Base-by-base conservation (phyloP, 179 eudicot species). In the Silene coronaria region DNA sequence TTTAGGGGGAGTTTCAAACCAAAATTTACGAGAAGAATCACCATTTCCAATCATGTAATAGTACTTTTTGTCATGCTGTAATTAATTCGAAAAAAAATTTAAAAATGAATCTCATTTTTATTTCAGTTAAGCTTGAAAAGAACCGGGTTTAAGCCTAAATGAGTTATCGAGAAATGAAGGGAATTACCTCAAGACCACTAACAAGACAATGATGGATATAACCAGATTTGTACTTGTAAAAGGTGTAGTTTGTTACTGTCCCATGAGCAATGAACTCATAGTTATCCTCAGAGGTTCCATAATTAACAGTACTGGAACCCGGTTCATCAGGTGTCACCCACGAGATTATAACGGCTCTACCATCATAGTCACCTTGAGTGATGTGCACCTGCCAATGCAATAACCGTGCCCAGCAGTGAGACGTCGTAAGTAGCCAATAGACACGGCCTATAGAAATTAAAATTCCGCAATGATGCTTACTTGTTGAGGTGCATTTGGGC, bases 401-500 rank as follows among this genome's bases (percentile, higher is more conserved):
- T 4, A 46, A 48, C 61, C 42, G 58, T 45, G 36, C 72, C 55
- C 58, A 45, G 57, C 58, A 45, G 57, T 22, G 17, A 67, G 71
- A 70, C 13, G n/a, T 7, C 10, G 14, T 67, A 28, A 3, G 2
- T 58, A 60, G 13, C 64, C 4, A 21, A 10, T 60, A 60, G n/a
- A n/a, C n/a, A n/a, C n/a, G n/a, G n/a, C n/a, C n/a, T 32, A 0
- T 2, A 32, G 36, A 32, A 32, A 4, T 2, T 32, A 3, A 26
- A 51, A 27, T 7, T 16, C 19, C 11, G 5, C 3, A 23, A 53
- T 51, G 74, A 53, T 53, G 74, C 87, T 84, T 85, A 91, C 99
- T 78, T 95, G 99, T 82, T 95, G 93, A 23, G 99, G 97, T n/a
- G 97, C 92, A 84, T 95, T 95, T 57, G 87, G 81, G 71, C 97